Conservation (phyloP, 345 rosid genomes). For the Cardamine occulta region DNA sequence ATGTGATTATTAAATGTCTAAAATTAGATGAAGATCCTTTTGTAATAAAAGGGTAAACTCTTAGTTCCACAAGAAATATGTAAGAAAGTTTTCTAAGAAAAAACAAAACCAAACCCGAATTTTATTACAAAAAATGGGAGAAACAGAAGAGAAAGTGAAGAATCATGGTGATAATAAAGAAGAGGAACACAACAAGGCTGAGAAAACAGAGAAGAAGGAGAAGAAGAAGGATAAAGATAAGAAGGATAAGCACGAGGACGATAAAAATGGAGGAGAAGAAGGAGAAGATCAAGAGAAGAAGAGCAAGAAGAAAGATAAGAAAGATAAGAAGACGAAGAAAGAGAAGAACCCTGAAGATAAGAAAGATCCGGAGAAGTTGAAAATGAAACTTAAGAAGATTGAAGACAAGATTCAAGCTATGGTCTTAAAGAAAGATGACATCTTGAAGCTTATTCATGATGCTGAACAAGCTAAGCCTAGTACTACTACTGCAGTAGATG, state of each 20-base stretch:
- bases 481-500: constrained; percentile 28
- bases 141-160: constrained; percentile 48
- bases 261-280: constrained; percentile 47
- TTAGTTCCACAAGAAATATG: constrained; percentile 14
- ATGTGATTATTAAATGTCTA: background rate
- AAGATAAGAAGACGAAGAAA: constrained; percentile 54
- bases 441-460: constrained; percentile 53
- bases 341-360: constrained; percentile 74
- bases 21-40: constrained; percentile 9
- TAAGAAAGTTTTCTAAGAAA: constrained; percentile 11
- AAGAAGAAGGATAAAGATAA: constrained; percentile 48
- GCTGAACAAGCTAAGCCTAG: constrained; percentile 43
- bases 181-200: constrained; percentile 41
- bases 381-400: constrained; percentile 61
- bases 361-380: constrained; percentile 65
- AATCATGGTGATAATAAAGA: constrained; percentile 34
- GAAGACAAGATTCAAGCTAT: constrained; percentile 70
- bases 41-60: constrained; percentile 29
- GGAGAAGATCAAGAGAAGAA: constrained; percentile 50
- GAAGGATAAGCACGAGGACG: constrained; percentile 44
- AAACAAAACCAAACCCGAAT: constrained; percentile 14
- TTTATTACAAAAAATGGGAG: constrained; percentile 40
- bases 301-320: constrained; percentile 51
- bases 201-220: constrained; percentile 40
- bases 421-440: constrained; percentile 56